Evolutionary conservation across 176 grass and related monocot genomes (phyloP).

Genomic region (Canna indica): DNA sequence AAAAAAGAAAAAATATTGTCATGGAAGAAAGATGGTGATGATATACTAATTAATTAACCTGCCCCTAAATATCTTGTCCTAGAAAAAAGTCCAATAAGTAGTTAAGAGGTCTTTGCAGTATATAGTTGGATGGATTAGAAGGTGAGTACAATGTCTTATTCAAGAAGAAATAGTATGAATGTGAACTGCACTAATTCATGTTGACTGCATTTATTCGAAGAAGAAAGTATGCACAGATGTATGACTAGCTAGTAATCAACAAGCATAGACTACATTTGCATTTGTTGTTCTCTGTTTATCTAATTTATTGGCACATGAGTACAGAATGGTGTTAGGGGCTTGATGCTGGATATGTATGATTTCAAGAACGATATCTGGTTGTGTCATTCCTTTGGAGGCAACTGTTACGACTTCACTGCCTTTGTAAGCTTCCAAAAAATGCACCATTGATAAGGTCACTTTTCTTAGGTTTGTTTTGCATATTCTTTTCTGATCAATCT

Average conservation of each 20-base stretch:
- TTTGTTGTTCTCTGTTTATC: too few species aligned
- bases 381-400: slow-evolving; percentile 81
- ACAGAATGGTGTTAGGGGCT: slow-evolving; percentile 79
- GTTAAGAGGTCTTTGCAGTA: not conserved
- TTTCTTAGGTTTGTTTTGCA: not conserved
- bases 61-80: too few species aligned
- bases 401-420: slow-evolving; percentile 75
- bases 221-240: not conserved
- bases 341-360: slow-evolving; percentile 99
- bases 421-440: slow-evolving; percentile 41
- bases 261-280: too few species aligned
- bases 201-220: not conserved
- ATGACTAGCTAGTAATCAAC: too few species aligned
- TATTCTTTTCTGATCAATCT: not conserved
- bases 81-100: too few species aligned
- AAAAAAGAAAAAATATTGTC: too few species aligned
- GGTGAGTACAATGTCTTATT: not conserved
- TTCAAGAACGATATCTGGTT: slow-evolving; percentile 70
- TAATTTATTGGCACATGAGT: not conserved
- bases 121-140: too few species aligned
- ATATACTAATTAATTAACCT: too few species aligned
- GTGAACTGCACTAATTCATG: not conserved
- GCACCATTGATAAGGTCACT: not conserved
- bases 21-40: too few species aligned
- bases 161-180: too few species aligned